Conservation (phyloP, 2,329 filamentous ascomycete genomes). For the Diaporthe australafricana region DNA sequence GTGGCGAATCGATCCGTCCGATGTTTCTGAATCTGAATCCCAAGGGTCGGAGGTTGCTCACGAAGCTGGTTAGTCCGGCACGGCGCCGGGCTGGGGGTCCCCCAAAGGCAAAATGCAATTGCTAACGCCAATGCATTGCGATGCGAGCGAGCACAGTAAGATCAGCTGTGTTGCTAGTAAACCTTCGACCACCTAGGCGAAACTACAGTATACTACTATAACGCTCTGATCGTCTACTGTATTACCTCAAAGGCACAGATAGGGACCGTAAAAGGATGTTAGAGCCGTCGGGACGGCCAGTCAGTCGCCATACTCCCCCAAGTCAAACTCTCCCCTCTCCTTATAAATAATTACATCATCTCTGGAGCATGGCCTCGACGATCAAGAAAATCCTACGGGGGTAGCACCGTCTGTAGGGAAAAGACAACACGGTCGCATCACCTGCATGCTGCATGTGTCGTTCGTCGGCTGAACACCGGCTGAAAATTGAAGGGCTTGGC, state of each 20-base stretch:
- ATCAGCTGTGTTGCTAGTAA: not conserved
- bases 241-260: too few species aligned
- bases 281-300: not conserved
- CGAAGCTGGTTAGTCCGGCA: constrained; percentile 21
- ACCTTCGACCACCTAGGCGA: not conserved
- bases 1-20: constrained; percentile 28
- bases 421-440: constrained; percentile 20
- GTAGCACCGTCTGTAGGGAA: not conserved
- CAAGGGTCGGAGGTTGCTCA: constrained; percentile 26
- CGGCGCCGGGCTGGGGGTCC: constrained; percentile 16
- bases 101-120: not conserved
- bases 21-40: constrained; percentile 28
- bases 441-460: constrained; percentile 26
- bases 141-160: constrained; percentile 10
- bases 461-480: constrained; percentile 26
- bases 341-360: constrained; percentile 24
- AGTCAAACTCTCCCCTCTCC: constrained; percentile 12
- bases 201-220: too few species aligned
- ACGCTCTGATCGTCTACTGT: too few species aligned
- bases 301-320: constrained; percentile 2
- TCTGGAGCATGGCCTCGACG: constrained; percentile 12
- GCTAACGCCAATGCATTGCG: not conserved
- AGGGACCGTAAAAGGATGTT: not conserved
- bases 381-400: constrained; percentile 3
- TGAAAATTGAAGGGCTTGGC: constrained; percentile 27